Base-by-base conservation (phyloP, 805 yeast genomes). In the Starmerella kuoi region DNA sequence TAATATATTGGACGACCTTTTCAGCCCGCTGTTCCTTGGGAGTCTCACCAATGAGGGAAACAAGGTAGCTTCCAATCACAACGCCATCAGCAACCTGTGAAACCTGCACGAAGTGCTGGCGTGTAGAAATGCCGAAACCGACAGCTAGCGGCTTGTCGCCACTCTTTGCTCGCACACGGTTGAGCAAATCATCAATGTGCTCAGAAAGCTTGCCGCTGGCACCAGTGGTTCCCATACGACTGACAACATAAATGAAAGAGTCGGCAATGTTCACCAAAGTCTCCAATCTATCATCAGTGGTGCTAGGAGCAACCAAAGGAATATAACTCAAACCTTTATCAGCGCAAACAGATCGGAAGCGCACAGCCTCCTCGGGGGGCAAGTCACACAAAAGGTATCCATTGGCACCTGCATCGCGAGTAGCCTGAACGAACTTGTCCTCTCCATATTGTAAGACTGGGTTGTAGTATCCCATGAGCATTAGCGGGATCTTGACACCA, bases 201-300 rank as follows among this genome's bases (percentile, higher is more conserved):
- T 66, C 55, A 36, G 76, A 69, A 33, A 93, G 75, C 19, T 70
- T 66, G 17, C 79, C 72, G 19, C 77, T 66, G 28, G 93, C 88
- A 59, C 99, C 98, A 23, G 99, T 91, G 45, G 94, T 78, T 52
- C 97, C 96, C 99, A 91, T 91, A 61, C 94, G 75, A 3, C 95
- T 85, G 15, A 91, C 97, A 31, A 91, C 98, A 56, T 91, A 91
- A 46, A 91, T 79, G 63, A 91, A 91, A 1, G 96, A 83, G 60
- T 88, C 96, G 25, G 99, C 94, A 55, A 91, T 82, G 44, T 73
- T 72, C 7, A 88, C 79, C 55, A 91, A 69, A 25, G 81, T 64
- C 56, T 74, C 72, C 54, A 91, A 72, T 56, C 99, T 75, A 40
- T 79, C 91, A 57, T 88, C 88, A 31, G 94, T 80, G 37, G 98